Evolutionary conservation across 2,329 filamentous ascomycete genomes (phyloP), one percentile per base, ranked within the genome.

Genomic region (Dendryphion nanum): DNA sequence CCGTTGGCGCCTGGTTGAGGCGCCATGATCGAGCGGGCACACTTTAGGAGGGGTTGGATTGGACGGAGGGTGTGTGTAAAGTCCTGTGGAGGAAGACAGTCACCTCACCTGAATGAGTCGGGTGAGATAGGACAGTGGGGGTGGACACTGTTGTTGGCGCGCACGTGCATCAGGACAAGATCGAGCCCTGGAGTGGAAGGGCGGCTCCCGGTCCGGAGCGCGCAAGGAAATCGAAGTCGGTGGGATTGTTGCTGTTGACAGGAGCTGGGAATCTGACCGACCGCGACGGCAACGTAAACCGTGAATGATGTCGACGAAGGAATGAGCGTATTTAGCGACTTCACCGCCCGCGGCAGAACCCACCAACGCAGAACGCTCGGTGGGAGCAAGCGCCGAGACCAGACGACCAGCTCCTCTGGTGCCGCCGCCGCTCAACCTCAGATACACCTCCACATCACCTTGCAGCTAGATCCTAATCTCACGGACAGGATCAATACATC

Each of bases 1-100:
- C 65, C 66, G 47, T 67, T 68, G 45, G 56, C 51, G 37, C 51
- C 60, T 4, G 53, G 44, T 31, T 49, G 58, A 13, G 60, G 60
- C 21, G 55, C 51, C 60, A 63, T 65, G 33, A 20, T 18, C 28
- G 8, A n/a, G 23, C 23, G 23, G 23, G 23, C 23, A n/a, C 23
- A 26, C 8, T 26, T 26, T n/a, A n/a, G 23, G n/a, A 8, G n/a
- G 8, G n/a, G 23, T 26, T 8, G 23, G 23, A n/a, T n/a, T n/a
- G n/a, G 23, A 26, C 8, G 8, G 23, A 26, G 23, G 8, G 23
- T 8, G 23, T n/a, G 23, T 8, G 23, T 26, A 26, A 26, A n/a
- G 8, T 8, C 8, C 8, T 26, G 23, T 8, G 23, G 23, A n/a
- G n/a, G 23, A n/a, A 26, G 23, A n/a, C 8, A 26, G 23, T 26